Base-by-base conservation (phyloP, 106 monocot genomes). In the Phalaenopsis aphrodite region DNA sequence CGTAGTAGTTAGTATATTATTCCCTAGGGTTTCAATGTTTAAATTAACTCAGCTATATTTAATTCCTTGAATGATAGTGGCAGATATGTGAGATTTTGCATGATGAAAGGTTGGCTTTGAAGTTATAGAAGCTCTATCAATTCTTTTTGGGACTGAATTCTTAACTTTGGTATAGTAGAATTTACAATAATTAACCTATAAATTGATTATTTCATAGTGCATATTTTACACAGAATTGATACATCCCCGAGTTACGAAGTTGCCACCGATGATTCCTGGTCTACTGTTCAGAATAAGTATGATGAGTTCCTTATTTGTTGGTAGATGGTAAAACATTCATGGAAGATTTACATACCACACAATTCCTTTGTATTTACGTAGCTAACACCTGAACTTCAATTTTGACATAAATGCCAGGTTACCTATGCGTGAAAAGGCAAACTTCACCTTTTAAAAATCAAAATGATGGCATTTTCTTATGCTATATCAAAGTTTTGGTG, bases 181-280 rank as follows among this genome's bases (percentile, higher is more conserved):
- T 5, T 67, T 75, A 75, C 75, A 52, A 12, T 52, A 12, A 52
- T 10, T 12, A 52, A 52, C 52, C 11, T 12, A 52, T 52, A 52
- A 52, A 5, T 83, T 91, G 90, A 78, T 82, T 80, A 66, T 61
- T 75, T 15, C 88, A 85, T 42, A 74, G 41, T 37, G 89, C 82
- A 66, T 69, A 74, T 79, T 86, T 89, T 52, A 52, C 52, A 52
- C 36, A 87, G 79, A 81, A 39, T 76, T 78, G 88, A 72, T 89
- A 82, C 82, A 76, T 92, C 90, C 4, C 90, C 90, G 3, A 87
- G 82, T 78, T 97, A 94, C 79, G 94, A 97, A 89, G 97, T 92
- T 75, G 90, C 77, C 41, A 83, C 77, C 37, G 81, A 79, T 49
- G 83, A 84, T 79, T 52, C 81, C 36, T 86, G 81, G 42, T 74